Percentiles rank a stretch among this genome's conserved stretches.
phyloP scores from a whole-genome alignment of 2,329 filamentous ascomycete genomes.

The Aspergillus sp. region DNA sequence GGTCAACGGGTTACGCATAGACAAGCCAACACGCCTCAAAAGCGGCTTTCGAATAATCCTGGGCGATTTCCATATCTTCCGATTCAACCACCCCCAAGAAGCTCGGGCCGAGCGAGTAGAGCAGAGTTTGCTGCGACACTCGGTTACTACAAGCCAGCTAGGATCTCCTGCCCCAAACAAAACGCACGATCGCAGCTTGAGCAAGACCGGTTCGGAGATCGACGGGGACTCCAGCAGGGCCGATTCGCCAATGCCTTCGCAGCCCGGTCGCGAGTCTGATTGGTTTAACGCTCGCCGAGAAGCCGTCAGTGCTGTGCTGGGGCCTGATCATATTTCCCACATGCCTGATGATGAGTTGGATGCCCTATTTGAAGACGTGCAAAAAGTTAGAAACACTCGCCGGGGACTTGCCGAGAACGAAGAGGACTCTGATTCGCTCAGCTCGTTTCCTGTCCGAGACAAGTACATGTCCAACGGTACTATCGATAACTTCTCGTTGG shows the following conservation, averaged over 20 bases:
- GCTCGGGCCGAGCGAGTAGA: conserved; percentile 89
- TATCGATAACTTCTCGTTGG: conserved; percentile 91
- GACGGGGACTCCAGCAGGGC: conserved; percentile 70
- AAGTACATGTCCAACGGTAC: conserved; percentile 96
- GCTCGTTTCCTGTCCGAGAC: conserved; percentile 83
- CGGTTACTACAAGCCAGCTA: conserved; percentile 64
- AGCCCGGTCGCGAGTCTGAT: conserved; percentile 74
- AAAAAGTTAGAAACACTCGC: conserved; percentile 79
- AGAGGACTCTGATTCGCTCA: conserved; percentile 85
- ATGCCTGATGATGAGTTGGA: conserved; percentile 94
- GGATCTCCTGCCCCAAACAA: conserved; percentile 63
- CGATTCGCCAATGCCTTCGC: conserved; percentile 73
- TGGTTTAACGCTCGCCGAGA: conserved; percentile 93
- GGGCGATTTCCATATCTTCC: conserved; percentile 97
- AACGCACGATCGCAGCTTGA: conserved; percentile 76
- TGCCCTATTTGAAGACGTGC: conserved; percentile 88
- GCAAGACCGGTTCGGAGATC: conserved; percentile 74
- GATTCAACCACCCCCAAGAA: conserved; percentile 97
- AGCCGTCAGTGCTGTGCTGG: conserved; percentile 86
- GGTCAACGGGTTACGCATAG: conserved; percentile 91
- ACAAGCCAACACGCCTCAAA: conserved; percentile 79
- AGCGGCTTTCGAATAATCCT: conserved; percentile 94
- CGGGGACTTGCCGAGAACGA: conserved; percentile 64
- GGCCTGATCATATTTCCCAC: conserved; percentile 83
- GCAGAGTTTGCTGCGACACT: conserved; percentile 82